phyloP scores from a whole-genome alignment of 306 rosid genomes.

The Quercus aquifolioides region DNA sequence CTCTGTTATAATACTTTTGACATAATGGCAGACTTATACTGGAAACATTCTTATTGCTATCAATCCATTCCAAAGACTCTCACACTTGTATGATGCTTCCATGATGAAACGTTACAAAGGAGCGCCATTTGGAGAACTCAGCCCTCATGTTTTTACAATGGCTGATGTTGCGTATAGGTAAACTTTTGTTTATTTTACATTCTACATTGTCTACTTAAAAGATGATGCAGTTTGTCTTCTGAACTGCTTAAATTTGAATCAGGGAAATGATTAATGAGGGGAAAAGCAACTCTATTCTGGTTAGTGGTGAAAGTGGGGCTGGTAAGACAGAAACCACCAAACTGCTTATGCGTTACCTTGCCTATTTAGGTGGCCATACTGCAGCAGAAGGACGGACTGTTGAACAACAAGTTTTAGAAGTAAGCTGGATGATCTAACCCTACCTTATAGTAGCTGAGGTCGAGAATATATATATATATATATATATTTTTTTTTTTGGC shows the following conservation, averaged over 20 bases:
- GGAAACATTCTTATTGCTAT: conserved; percentile 96
- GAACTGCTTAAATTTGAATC: conserved; percentile 19
- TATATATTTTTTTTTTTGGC: too few relatives aligned
- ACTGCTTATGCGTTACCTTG: conserved; percentile 93
- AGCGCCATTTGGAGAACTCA: conserved; percentile 48
- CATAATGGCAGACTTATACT: conserved; percentile 74
- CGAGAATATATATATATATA: too few relatives aligned
- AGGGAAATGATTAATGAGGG: conserved; percentile 84
- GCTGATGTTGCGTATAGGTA: conserved; percentile 90
- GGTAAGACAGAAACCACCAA: conserved; percentile 97
- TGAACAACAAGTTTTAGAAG: conserved; percentile 88
- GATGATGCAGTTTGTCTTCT: conserved; percentile 24
- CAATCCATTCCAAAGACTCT: conserved; percentile 81
- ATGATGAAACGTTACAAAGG: conserved; percentile 76
- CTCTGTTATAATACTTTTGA: conserved; percentile 39
- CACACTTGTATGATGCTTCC: conserved; percentile 56
- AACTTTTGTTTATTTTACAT: conserved; percentile 30
- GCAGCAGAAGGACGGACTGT: conserved; percentile 74
- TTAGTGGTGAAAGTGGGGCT: conserved; percentile 95
- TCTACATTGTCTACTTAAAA: conserved; percentile 16
- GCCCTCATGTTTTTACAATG: conserved; percentile 89
- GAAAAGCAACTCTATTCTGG: conserved; percentile 84
- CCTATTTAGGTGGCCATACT: conserved; percentile 74
- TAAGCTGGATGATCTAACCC: conserved; percentile 47
- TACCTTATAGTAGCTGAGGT: conserved; percentile 16